Conservation (phyloP, 352 stramenopile genomes). For the Achlya hypogyna region DNA sequence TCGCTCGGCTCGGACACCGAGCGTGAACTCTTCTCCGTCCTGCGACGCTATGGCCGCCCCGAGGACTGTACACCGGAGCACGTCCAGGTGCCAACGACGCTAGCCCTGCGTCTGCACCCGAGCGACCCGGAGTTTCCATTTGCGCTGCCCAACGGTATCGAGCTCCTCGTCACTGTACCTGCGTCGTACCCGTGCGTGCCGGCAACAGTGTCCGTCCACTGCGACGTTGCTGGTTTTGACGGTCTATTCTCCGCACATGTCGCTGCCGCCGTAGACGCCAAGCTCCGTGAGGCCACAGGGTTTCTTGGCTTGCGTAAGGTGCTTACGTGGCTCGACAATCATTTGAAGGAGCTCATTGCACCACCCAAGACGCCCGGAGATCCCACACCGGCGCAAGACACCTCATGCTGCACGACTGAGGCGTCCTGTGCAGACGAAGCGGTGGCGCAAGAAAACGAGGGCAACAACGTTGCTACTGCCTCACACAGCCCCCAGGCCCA, state of each 20-base stretch:
- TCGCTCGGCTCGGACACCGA: constrained; percentile 6
- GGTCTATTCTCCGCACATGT: constrained; percentile 27
- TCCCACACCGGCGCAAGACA: too few relatives aligned
- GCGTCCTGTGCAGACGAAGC: too few relatives aligned
- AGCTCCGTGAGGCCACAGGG: constrained; percentile 35
- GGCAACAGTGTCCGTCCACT: constrained; percentile 12
- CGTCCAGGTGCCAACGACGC: background rate
- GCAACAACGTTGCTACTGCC: too few relatives aligned
- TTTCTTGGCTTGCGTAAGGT: constrained; percentile 52
- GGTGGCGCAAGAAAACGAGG: too few relatives aligned
- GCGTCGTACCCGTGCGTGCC: constrained; percentile 37
- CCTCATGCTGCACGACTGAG: too few relatives aligned
- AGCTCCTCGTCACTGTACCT: constrained; percentile 26
- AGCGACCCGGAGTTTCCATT: constrained; percentile 20
- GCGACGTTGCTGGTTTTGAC: constrained; percentile 28
- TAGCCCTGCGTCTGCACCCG: constrained; percentile 3
- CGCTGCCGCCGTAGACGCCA: constrained; percentile 26
- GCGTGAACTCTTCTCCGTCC: constrained; percentile 9
- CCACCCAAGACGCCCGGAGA: constrained; percentile 18
- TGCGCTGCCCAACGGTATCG: background rate
- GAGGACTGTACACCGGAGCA: background rate
- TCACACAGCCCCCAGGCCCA: too few relatives aligned
- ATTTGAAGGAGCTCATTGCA: constrained; percentile 28
- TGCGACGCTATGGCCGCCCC: constrained; percentile 6
- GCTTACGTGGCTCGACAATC: constrained; percentile 81